Percentiles rank a stretch among this genome's conserved stretches.
Conservation (phyloP, 75 land plant species). For the Isoetes taiwanensis region DNA sequence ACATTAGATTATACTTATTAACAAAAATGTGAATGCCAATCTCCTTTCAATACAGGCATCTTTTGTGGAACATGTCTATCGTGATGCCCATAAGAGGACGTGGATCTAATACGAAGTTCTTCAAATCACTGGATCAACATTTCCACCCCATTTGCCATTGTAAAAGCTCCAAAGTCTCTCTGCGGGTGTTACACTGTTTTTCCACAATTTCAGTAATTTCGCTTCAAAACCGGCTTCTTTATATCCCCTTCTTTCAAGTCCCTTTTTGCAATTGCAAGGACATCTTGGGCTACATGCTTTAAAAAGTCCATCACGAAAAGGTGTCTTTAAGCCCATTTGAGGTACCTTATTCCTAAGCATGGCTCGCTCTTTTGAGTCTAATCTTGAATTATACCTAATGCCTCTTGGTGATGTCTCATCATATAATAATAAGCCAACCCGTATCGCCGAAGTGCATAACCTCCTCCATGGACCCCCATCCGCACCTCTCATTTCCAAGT, state of each 20-base stretch:
- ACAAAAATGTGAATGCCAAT: too few relatives aligned
- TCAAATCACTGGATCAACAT: too few relatives aligned
- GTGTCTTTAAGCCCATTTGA: background rate
- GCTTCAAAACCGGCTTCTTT: constrained; percentile 89
- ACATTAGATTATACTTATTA: too few relatives aligned
- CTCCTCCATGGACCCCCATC: constrained; percentile 99
- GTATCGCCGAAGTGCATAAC: constrained; percentile 91
- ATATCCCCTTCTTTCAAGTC: constrained; percentile 79
- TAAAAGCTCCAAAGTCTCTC: too few relatives aligned
- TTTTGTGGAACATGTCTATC: too few relatives aligned
- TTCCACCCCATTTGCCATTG: too few relatives aligned
- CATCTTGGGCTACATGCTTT: too few relatives aligned
- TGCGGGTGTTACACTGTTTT: too few relatives aligned
- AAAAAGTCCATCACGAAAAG: background rate
- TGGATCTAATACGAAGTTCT: too few relatives aligned
- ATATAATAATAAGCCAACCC: constrained; percentile 97
- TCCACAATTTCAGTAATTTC: constrained; percentile 79
- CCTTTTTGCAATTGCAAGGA: too few relatives aligned
- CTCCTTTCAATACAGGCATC: too few relatives aligned
- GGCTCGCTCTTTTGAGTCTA: constrained; percentile 78
- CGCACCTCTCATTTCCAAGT: constrained; percentile 98
- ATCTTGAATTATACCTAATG: constrained; percentile 68
- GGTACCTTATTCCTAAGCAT: constrained; percentile 76
- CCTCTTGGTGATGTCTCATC: constrained; percentile 79
- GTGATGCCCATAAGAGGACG: too few relatives aligned